Evolutionary conservation across 805 yeast species (phyloP).

Genomic region (Wickerhamiella spandovensis): DNA sequence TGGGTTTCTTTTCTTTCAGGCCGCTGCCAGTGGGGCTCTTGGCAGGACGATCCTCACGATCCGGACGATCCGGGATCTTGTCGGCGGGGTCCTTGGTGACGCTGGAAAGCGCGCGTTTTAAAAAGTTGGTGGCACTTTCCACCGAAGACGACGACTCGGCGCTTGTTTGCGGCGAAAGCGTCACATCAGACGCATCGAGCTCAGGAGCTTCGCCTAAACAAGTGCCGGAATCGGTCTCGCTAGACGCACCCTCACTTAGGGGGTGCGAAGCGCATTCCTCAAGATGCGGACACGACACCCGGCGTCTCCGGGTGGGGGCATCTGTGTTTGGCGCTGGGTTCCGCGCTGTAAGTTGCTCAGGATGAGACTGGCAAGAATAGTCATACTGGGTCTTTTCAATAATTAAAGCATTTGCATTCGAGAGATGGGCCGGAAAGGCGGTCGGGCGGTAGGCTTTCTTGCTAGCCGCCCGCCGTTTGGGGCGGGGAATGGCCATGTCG

Average conservation of each 20-base stretch:
- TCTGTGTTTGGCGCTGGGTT: no score
- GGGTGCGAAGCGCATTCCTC: not conserved
- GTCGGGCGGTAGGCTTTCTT: not conserved
- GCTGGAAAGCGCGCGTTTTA: not conserved
- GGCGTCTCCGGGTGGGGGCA: not conserved
- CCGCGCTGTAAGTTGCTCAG: no score
- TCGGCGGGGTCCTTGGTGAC: not conserved
- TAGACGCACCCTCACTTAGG: not conserved
- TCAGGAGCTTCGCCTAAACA: not conserved
- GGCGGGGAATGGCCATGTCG: constrained; percentile 2
- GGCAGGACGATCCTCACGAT: no score
- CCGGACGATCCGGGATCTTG: no score
- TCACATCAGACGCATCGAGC: not conserved
- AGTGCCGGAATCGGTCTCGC: not conserved
- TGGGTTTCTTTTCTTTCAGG: not conserved
- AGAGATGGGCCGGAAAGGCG: not conserved
- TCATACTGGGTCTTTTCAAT: not conserved
- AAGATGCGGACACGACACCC: not conserved
- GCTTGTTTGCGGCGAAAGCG: not conserved
- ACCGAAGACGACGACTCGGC: not conserved
- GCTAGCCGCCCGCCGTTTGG: not conserved
- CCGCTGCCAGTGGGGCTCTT: not conserved
- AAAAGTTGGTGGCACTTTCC: not conserved
- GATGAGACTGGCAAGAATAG: no score
- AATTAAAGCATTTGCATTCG: no score